Evolutionary conservation across 148 eudicot genomes (phyloP).

Genomic region (Salicornia ramosissima): DNA sequence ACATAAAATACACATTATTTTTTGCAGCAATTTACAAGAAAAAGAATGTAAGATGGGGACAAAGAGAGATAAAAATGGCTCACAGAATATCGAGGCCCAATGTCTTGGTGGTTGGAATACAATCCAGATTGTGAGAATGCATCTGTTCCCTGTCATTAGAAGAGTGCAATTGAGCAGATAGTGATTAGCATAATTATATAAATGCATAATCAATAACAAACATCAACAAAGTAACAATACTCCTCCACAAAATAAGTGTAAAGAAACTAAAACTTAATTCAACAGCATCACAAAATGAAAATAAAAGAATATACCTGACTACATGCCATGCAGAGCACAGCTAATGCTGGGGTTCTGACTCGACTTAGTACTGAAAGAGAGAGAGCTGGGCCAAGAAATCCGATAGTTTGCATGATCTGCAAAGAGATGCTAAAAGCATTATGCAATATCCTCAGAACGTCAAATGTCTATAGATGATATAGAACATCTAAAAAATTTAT

Average conservation of each 20-base stretch:
- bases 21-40: neutral
- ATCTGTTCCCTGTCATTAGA: constrained; percentile 68
- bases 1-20: neutral
- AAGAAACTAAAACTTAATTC: neutral
- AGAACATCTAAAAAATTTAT: neutral
- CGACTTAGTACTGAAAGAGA: constrained; percentile 76
- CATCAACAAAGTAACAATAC: no score
- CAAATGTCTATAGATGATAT: neutral
- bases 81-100: constrained; percentile 94
- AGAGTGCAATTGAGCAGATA: no score
- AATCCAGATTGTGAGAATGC: constrained; percentile 97
- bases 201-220: neutral
- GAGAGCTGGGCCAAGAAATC: constrained; percentile 95
- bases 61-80: constrained; percentile 33
- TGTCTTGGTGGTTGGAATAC: constrained; percentile 97
- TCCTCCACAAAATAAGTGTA: neutral
- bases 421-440: constrained; percentile 12
- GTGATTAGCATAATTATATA: no score
- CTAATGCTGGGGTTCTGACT: constrained; percentile 80
- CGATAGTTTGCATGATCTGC: constrained; percentile 97
- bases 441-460: neutral
- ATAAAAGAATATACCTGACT: constrained; percentile 64
- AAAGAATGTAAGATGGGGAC: neutral
- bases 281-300: neutral
- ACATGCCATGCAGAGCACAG: constrained; percentile 96